A percentile compares a stretch with the other conserved stretches of the same genome.
Conservation (phyloP, 805 yeast genomes). For the Kuraishia molischiana region DNA sequence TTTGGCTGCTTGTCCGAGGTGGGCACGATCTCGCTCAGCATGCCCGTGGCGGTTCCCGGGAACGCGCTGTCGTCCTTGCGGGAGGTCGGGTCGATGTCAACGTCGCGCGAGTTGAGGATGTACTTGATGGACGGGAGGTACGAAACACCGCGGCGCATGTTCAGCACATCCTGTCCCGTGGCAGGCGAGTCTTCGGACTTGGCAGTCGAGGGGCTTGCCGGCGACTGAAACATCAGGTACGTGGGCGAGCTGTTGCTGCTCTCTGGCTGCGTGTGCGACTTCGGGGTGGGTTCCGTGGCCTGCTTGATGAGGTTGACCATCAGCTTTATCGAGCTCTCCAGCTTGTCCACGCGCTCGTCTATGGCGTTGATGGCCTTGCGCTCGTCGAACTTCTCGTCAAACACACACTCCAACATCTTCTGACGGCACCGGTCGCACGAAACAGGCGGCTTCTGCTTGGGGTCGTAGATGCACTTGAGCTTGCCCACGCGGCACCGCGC, state of each 20-base stretch:
- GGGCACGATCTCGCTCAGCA: not conserved
- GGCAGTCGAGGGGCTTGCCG: not conserved
- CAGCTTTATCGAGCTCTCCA: not conserved
- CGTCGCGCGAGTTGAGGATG: not conserved
- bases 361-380: slow-evolving; percentile 1
- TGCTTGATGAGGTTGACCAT: not conserved
- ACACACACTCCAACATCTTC: not conserved
- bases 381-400: slow-evolving; percentile 3
- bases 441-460: not conserved
- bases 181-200: not conserved
- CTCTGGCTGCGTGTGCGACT: not conserved
- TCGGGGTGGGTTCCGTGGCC: not conserved
- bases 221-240: not conserved
- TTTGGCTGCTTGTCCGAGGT: not conserved
- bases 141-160: not conserved
- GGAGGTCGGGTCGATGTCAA: not conserved
- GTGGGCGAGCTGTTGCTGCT: not conserved
- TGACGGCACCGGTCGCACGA: not conserved
- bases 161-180: not conserved
- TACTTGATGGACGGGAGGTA: not conserved
- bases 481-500: not conserved
- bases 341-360: not conserved
- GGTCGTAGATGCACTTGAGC: slow-evolving; percentile 1
- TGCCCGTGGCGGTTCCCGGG: not conserved
- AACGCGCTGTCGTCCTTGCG: not conserved